Evolutionary conservation across 805 yeast genomes (phyloP).

Genomic region (Kodamaea neixiangensis): DNA sequence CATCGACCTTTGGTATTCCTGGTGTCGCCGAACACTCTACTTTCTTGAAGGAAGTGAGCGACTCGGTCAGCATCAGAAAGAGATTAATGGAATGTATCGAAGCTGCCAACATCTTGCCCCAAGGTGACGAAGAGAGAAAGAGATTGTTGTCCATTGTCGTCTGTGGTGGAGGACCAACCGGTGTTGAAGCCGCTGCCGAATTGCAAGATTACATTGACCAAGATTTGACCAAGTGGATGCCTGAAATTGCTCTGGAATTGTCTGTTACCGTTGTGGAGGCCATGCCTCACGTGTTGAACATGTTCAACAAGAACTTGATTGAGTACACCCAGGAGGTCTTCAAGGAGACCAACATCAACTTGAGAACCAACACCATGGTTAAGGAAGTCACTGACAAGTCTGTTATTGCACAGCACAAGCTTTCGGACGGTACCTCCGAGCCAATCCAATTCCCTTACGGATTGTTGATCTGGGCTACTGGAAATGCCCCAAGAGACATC

Average conservation of each 20-base stretch:
- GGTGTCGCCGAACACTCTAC: constrained; percentile 90
- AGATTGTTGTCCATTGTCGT: constrained; percentile 86
- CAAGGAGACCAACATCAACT: constrained; percentile 63
- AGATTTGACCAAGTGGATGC: constrained; percentile 87
- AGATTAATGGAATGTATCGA: constrained; percentile 86
- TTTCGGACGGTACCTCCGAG: constrained; percentile 62
- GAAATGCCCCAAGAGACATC: constrained; percentile 85
- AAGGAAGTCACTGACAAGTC: constrained; percentile 73
- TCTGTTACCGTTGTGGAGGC: constrained; percentile 88
- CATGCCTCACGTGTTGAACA: constrained; percentile 79
- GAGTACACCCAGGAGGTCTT: constrained; percentile 81
- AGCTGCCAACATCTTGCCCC: constrained; percentile 79
- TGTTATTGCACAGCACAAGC: constrained; percentile 70
- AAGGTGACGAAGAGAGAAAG: constrained; percentile 74
- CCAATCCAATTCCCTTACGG: constrained; percentile 79
- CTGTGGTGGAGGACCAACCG: constrained; percentile 99
- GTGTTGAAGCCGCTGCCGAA: constrained; percentile 97
- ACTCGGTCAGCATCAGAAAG: constrained; percentile 80
- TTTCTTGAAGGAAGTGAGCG: constrained; percentile 86
- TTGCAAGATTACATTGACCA: constrained; percentile 91
- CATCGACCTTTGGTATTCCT: constrained; percentile 91
- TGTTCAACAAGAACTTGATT: constrained; percentile 68
- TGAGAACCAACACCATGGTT: constrained; percentile 85
- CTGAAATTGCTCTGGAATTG: constrained; percentile 78
- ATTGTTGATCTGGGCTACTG: constrained; percentile 95